A percentile compares a stretch with the other conserved stretches of the same genome.
Conservation (phyloP, 257 asterid genomes). For the Capsicum rhomboideum region DNA sequence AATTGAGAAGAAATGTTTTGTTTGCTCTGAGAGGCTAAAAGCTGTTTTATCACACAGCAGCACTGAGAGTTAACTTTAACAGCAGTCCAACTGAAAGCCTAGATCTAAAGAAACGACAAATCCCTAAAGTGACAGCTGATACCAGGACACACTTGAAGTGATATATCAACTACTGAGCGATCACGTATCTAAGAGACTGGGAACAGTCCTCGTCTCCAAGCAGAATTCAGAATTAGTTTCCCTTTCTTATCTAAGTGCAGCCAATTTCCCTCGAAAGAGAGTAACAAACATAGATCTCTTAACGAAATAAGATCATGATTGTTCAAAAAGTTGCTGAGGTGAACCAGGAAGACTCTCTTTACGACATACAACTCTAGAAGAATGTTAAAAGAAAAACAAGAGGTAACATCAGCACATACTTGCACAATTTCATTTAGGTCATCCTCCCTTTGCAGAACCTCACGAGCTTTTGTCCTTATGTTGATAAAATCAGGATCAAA, state of each 20-base stretch:
- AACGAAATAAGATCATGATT: neutral
- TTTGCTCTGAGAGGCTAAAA: neutral
- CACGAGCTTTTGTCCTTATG: constrained; percentile 98
- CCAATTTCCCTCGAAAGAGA: neutral
- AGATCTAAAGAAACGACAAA: neutral
- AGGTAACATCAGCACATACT: constrained; percentile 9
- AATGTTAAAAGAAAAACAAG: neutral
- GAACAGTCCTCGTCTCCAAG: neutral
- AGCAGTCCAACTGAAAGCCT: neutral
- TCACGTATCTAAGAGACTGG: neutral
- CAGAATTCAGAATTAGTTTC: neutral
- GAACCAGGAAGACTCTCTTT: neutral
- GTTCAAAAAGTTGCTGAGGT: neutral
- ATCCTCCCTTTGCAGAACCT: constrained; percentile 95
- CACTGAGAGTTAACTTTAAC: neutral
- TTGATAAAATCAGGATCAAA: constrained; percentile 89
- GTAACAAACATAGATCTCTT: neutral
- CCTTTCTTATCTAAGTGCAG: neutral
- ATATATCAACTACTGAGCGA: neutral
- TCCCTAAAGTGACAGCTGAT: neutral
- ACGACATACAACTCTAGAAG: neutral
- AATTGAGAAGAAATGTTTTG: neutral
- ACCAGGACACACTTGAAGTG: neutral
- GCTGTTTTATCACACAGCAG: neutral
- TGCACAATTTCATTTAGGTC: constrained; percentile 66